These are phyloP conservation scores for Xerocomellus dryophilus DNA, from an alignment of 768 basidiomycete species.

Conservation along the genomic window DNA sequence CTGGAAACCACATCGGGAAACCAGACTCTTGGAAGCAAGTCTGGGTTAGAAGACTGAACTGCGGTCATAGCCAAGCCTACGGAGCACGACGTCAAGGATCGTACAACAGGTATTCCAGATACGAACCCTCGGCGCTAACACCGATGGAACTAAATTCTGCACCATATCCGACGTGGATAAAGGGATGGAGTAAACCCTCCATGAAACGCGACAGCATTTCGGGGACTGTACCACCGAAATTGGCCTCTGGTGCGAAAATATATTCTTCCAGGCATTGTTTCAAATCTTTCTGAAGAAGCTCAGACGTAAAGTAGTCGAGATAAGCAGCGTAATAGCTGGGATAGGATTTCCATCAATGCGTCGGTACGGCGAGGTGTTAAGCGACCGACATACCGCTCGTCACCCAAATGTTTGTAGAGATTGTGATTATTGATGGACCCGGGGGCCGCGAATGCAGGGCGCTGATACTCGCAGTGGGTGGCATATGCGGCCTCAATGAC, in stretches of 20 bases:
- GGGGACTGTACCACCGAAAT: conserved; percentile 29
- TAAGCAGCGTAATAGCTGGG: conserved; percentile 59
- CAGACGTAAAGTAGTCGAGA: conserved; percentile 50
- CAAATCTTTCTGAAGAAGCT: conserved; percentile 42
- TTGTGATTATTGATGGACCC: conserved; percentile 34
- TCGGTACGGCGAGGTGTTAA: neutral
- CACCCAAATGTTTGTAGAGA: conserved; percentile 54
- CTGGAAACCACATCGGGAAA: conserved; percentile 20
- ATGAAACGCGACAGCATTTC: conserved; percentile 57
- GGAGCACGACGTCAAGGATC: conserved; percentile 19
- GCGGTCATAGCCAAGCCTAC: conserved; percentile 57
- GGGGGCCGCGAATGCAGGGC: conserved; percentile 33
- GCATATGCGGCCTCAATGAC: conserved; percentile 44
- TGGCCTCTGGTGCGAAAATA: conserved; percentile 50
- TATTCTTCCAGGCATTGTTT: conserved; percentile 49
- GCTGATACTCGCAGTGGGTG: conserved; percentile 38
- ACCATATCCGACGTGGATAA: conserved; percentile 64
- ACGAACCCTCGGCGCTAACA: conserved; percentile 57
- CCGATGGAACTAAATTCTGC: conserved; percentile 61
- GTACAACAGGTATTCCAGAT: conserved; percentile 33
- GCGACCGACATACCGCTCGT: conserved; percentile 43
- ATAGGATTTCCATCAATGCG: neutral
- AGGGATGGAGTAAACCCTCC: conserved; percentile 56
- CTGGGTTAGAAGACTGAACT: conserved; percentile 18
- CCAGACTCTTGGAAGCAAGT: conserved; percentile 21